Percentiles rank a stretch among this genome's conserved stretches.
These are phyloP conservation scores for Exophiala oligosperma DNA, from an alignment of 2,329 filamentous ascomycete species.

Conservation along the genomic window DNA sequence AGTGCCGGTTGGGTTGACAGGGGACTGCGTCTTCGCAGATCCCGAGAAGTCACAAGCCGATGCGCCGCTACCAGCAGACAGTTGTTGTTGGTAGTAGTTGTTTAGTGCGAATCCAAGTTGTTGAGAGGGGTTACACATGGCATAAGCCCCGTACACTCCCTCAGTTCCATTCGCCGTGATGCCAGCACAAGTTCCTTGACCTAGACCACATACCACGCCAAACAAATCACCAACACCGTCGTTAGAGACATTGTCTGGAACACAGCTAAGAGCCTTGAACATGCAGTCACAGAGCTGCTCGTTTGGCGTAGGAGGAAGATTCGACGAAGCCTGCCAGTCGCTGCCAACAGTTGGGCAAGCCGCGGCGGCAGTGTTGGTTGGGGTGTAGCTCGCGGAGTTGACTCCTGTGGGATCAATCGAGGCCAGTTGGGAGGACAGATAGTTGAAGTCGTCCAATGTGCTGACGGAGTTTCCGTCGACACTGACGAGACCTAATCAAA, in stretches of 20 bases:
- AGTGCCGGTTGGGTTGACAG: conserved; percentile 37
- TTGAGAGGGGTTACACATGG: conserved; percentile 45
- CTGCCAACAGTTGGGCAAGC: conserved; percentile 67
- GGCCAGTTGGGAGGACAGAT: conserved; percentile 69
- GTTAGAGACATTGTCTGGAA: conserved; percentile 57
- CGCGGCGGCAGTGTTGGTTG: conserved; percentile 67
- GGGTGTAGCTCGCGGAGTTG: conserved; percentile 66
- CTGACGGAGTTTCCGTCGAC: conserved; percentile 64
- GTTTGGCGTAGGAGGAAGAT: conserved; percentile 82
- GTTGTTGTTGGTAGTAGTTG: conserved; percentile 45
- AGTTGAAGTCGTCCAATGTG: conserved; percentile 72
- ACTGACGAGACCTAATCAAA: conserved; percentile 48
- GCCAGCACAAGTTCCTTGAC: conserved; percentile 39
- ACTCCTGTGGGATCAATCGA: conserved; percentile 65
- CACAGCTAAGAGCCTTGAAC: conserved; percentile 71
- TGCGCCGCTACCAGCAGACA: conserved; percentile 33
- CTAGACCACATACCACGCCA: conserved; percentile 44
- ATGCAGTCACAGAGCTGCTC: conserved; percentile 81
- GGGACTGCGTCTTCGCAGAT: conserved; percentile 39
- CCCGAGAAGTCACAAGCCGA: conserved; percentile 46
- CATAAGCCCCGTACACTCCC: conserved; percentile 47
- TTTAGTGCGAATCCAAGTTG: conserved; percentile 47
- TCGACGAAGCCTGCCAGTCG: conserved; percentile 68
- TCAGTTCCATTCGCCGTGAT: conserved; percentile 40
- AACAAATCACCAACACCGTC: conserved; percentile 70